Evolutionary conservation across 2,329 filamentous ascomycete genomes (phyloP), one percentile per base, ranked within the genome.

Genomic region (Pseudocercospora pini-densiflorae): DNA sequence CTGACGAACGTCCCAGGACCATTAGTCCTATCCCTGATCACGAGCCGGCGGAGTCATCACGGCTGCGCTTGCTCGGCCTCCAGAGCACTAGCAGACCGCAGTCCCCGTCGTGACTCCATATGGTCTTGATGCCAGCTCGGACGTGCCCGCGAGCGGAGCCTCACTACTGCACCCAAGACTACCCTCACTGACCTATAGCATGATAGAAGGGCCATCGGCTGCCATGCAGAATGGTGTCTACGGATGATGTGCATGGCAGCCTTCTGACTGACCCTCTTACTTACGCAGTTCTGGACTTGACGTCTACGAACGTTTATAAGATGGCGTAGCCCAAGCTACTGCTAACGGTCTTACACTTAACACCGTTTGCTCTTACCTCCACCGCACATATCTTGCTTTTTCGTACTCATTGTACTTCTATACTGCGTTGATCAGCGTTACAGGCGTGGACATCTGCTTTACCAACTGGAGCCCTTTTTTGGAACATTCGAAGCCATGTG

Each of bases 401-500:
- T n/a, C 29, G 5, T 33, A 4, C 24, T 29, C 51, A 54, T 24
- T 27, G 7, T 31, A 24, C 23, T 31, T n/a, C n/a, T 12, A 8
- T 16, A 16, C 51, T 29, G 21, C 24, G 24, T 54, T 54, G 24
- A 54, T 29, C 51, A 24, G 24, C 51, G 24, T 54, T 29, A 24
- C 24, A 29, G 23, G 51, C 21, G 23, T 54, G 21, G 51, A 54
- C 24, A 31, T 31, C 51, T 54, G 51, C 51, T 54, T 54, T 16
- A 1, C 24, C 21, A 4, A n/a, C 51, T 24, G 36, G 36, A 29
- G 21, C 51, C 16, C 14, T 40, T 10, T 9, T n/a, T 58, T n/a
- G 54, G 2, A n/a, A 12, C 54, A 21, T 36, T 24, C 27, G 67
- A 43, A 78, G 84, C 71, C 68, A 97, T 97, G 93, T 97, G 93